phyloP scores from a whole-genome alignment of 2,329 filamentous ascomycete species.

The Cladosporium sp. region DNA sequence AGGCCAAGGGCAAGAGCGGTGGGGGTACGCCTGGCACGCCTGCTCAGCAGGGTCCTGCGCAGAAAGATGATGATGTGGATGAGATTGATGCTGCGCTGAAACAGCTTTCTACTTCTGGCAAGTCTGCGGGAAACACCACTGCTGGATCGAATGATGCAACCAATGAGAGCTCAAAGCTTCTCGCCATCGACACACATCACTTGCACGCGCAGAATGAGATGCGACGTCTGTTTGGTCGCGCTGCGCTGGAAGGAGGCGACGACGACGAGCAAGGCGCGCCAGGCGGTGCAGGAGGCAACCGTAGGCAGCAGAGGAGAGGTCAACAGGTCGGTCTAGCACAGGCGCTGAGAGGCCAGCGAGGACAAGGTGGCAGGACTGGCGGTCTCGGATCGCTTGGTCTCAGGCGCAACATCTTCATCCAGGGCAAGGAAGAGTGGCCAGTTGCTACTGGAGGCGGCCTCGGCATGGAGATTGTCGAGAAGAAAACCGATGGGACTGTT shows the following conservation, averaged over 20 bases:
- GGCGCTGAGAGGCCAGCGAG: conserved; percentile 54
- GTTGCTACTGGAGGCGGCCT: conserved; percentile 76
- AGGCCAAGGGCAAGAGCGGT: conserved; percentile 58
- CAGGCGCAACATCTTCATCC: conserved; percentile 79
- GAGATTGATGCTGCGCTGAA: conserved; percentile 68
- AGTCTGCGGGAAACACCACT: conserved; percentile 28
- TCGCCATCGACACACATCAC: conserved; percentile 68
- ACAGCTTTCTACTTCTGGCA: conserved; percentile 52
- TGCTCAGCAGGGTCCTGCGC: conserved; percentile 23
- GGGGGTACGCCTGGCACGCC: conserved; percentile 31
- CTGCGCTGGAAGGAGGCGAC: conserved; percentile 61
- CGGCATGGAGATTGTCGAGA: conserved; percentile 72
- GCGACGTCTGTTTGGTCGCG: conserved; percentile 70
- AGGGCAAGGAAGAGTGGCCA: conserved; percentile 87
- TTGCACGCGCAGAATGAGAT: conserved; percentile 91
- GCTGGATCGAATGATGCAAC: conserved; percentile 41
- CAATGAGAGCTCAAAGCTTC: conserved; percentile 55
- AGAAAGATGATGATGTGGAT: conserved; percentile 47
- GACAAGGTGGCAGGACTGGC: conserved; percentile 60
- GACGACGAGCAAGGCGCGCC: conserved; percentile 44
- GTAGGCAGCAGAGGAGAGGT: conserved; percentile 38
- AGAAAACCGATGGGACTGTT: conserved; percentile 58
- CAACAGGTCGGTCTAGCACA: conserved; percentile 61
- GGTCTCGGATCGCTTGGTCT: conserved; percentile 71
- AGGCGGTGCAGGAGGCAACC: conserved; percentile 33